A percentile compares a stretch with the other conserved stretches of the same genome.
These are phyloP conservation scores for Trichophaea hybrida DNA, from an alignment of 2,329 filamentous ascomycete genomes.

Conservation along the genomic window DNA sequence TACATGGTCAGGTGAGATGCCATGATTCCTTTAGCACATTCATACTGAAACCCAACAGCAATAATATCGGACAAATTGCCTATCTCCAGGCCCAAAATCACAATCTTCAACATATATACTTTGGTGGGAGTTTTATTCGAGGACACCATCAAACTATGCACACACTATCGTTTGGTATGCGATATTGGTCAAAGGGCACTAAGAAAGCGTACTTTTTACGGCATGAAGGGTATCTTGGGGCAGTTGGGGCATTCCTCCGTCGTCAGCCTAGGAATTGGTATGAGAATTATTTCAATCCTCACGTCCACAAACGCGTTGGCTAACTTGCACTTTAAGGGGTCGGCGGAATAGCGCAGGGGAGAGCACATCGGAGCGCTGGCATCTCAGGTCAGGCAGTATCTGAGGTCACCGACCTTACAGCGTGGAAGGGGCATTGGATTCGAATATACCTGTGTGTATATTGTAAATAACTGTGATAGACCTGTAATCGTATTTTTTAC, in stretches of 20 bases:
- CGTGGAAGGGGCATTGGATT: no score
- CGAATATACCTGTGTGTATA: no score
- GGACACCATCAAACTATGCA: slow-evolving; percentile 97
- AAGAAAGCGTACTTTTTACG: slow-evolving; percentile 93
- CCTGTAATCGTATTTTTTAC: no score
- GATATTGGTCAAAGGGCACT: slow-evolving; percentile 87
- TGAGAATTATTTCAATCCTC: neutral
- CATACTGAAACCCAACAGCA: slow-evolving; percentile 40
- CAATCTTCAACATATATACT: slow-evolving; percentile 82
- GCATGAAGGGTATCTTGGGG: slow-evolving; percentile 88
- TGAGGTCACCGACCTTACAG: neutral
- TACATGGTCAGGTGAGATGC: slow-evolving; percentile 59
- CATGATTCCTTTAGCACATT: neutral
- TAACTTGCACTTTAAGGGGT: neutral
- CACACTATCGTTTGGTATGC: slow-evolving; percentile 88
- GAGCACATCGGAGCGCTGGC: neutral
- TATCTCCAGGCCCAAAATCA: slow-evolving; percentile 96
- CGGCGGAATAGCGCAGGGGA: neutral
- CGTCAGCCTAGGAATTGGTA: slow-evolving; percentile 75
- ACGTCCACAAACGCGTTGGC: neutral
- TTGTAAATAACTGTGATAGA: no score
- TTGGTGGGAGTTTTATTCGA: slow-evolving; percentile 90
- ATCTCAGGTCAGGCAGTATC: neutral
- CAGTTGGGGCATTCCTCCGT: slow-evolving; percentile 81
- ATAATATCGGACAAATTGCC: slow-evolving; percentile 96